phyloP scores from a whole-genome alignment of 306 rosid genomes.

The Ormosia semicastrata region DNA sequence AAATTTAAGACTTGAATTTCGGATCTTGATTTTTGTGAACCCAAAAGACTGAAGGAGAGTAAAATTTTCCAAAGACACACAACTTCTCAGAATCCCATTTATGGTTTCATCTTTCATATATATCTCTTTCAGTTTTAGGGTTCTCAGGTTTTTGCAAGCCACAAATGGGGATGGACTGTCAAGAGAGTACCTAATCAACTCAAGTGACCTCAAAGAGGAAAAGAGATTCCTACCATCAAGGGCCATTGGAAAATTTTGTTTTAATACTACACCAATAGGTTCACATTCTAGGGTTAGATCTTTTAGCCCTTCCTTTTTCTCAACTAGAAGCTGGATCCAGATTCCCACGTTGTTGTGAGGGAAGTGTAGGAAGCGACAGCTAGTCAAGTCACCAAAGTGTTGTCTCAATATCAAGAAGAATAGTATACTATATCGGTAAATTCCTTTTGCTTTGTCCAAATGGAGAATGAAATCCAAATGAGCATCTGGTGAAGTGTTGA shows the following conservation, averaged over 20 bases:
- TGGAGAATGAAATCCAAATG: background rate
- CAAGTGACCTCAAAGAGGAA: background rate
- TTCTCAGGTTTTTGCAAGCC: background rate
- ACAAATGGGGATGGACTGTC: background rate
- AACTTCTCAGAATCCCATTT: background rate
- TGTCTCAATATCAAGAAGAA: background rate
- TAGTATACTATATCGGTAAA: too few relatives aligned
- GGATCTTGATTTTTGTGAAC: background rate
- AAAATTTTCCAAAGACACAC: background rate
- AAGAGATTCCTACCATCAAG: too few relatives aligned
- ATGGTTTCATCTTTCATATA: background rate
- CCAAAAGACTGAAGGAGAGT: background rate
- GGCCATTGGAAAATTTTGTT: background rate
- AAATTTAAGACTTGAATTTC: background rate
- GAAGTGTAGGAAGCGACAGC: background rate
- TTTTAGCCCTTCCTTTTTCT: background rate
- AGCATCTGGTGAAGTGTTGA: background rate
- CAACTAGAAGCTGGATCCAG: background rate
- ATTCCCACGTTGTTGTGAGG: too few relatives aligned
- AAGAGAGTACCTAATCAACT: background rate
- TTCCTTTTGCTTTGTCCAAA: background rate
- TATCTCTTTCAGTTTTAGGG: background rate
- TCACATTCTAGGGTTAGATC: background rate
- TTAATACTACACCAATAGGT: background rate
- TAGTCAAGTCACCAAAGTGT: background rate